Conservation (phyloP, 257 asterid genomes). For the Solanum ahanhuiri region DNA sequence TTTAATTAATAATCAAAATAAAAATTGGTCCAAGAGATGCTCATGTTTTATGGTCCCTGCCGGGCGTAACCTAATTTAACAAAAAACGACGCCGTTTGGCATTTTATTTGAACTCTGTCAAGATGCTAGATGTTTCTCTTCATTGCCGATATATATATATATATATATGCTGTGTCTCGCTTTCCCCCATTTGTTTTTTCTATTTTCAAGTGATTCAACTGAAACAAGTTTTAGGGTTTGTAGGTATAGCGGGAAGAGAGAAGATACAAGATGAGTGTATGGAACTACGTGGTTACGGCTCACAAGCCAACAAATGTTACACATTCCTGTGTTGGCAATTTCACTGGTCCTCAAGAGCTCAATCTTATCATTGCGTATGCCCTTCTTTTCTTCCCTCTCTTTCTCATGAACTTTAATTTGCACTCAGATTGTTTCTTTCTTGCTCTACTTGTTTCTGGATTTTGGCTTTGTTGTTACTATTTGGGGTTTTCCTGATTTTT, state of each 20-base stretch:
- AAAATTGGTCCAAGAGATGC: not conserved
- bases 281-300: conserved; percentile 99
- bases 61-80: not conserved
- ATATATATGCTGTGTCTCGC: not conserved
- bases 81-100: not conserved
- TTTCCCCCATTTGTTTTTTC: not conserved
- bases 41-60: not conserved
- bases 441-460: not conserved
- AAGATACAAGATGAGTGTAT: conserved; percentile 48
- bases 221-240: not conserved
- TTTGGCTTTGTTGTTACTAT: not conserved
- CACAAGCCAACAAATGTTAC: conserved; percentile 97
- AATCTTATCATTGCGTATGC: conserved; percentile 79
- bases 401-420: not conserved
- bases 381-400: not conserved
- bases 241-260: not conserved
- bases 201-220: not conserved
- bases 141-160: not conserved
- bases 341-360: conserved; percentile 88
- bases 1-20: too few relatives aligned
- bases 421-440: not conserved
- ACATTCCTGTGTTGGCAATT: conserved; percentile 96
- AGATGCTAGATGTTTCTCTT: not conserved
- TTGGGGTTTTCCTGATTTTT: not conserved
- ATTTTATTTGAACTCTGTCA: not conserved